Base-by-base conservation (phyloP, 2,329 filamentous ascomycete species). In the Plenodomus lindquistii region DNA sequence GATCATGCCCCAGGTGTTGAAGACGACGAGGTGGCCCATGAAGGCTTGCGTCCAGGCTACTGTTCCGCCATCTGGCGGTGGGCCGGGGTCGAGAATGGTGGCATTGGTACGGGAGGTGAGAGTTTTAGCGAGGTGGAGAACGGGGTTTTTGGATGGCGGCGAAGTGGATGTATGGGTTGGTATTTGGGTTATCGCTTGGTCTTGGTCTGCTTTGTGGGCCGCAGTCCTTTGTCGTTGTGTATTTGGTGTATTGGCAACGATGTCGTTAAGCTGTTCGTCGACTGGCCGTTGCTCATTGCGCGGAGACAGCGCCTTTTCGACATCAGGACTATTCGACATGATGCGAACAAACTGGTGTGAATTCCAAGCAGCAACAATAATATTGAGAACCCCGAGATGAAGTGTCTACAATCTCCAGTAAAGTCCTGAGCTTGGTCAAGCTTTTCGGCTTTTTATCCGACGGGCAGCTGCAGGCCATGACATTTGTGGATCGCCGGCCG, bases 1-100 rank as follows among this genome's bases (percentile, higher is more conserved):
- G n/a, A 73, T 69, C 48, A 70, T 62, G 9, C 71, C 71, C 69
- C 68, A 73, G 0, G 67, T 71, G 44, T 70, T 70, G 53, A 70
- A 64, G 10, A 71, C 52, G 2, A 71, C 67, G n/a, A 73, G 47
- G 37, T 72, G 67, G n/a, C 67, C 71, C 62, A 67, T 68, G 41
- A 63, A 50, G 2, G 63, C 66, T 50, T 73, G 70, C 1, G 58
- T 69, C 72, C 72, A 74, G 8, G 72, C 71, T 49, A 62, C 64
- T 2, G 62, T 16, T n/a, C 72, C 72, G 29, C 66, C 65, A 37
- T 74, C 70, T 0, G 71, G 72, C 1, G 71, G 71, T 13, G 72
- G 72, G 1, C 68, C 70, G 1, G 71, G 70, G 46, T 71, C 64
- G 44, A 56, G 46, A 47, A 69, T 21, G 7, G 63, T 65, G 29